A percentile compares a stretch with the other conserved stretches of the same genome.
phyloP scores from a whole-genome alignment of 495 filamentous ascomycete genomes.

The Parathielavia appendiculata region DNA sequence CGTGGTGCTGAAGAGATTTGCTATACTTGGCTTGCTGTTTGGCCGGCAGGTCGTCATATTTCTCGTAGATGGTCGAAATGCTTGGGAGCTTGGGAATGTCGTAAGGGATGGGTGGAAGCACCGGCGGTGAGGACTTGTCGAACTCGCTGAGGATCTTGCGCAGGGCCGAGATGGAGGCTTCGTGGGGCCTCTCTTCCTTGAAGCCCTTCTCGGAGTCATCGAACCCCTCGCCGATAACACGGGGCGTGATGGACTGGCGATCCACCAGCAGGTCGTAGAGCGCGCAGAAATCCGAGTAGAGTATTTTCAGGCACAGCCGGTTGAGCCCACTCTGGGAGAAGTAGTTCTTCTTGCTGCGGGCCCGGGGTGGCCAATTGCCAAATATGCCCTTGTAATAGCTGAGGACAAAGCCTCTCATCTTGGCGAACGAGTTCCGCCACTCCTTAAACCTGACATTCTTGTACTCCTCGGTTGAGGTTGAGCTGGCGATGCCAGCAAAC shows the following conservation, averaged over 20 bases:
- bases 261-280: slow-evolving; percentile 90
- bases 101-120: slow-evolving; percentile 86
- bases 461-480: slow-evolving; percentile 64
- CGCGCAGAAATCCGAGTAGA: slow-evolving; percentile 80
- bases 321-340: slow-evolving; percentile 84
- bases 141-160: slow-evolving; percentile 78
- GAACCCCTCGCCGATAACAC: slow-evolving; percentile 50
- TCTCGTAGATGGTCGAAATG: slow-evolving; percentile 56
- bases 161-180: slow-evolving; percentile 48
- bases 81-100: slow-evolving; percentile 76
- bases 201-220: slow-evolving; percentile 26
- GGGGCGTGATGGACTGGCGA: slow-evolving; percentile 54
- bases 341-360: slow-evolving; percentile 83
- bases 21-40: slow-evolving; percentile 66
- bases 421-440: slow-evolving; percentile 70
- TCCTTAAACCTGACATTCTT: slow-evolving; percentile 74
- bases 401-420: slow-evolving; percentile 69
- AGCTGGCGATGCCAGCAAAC: slow-evolving; percentile 83
- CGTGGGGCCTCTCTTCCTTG: slow-evolving; percentile 30
- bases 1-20: slow-evolving; percentile 67
- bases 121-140: slow-evolving; percentile 79
- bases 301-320: slow-evolving; percentile 67
- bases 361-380: slow-evolving; percentile 92
- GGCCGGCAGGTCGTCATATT: slow-evolving; percentile 55
- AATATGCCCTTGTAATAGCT: slow-evolving; percentile 76